Evolutionary conservation across 2,329 filamentous ascomycete species (phyloP), one percentile per base, ranked within the genome.

Genomic region (Hirsutella rhossiliensis): DNA sequence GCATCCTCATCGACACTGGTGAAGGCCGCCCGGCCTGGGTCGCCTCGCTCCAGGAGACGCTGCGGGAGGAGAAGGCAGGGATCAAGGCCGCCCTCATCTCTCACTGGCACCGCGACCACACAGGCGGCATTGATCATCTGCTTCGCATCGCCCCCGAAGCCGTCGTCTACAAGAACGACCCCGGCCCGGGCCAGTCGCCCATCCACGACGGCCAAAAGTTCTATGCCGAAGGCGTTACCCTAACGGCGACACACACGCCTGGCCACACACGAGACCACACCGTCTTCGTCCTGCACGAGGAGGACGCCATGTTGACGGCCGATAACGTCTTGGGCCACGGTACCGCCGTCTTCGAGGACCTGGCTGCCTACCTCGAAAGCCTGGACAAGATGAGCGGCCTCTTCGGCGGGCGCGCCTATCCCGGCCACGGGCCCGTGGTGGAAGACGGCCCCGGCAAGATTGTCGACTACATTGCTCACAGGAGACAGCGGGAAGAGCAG

Each of bases 41-140:
- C 37, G 62, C 71, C 0, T 73, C 76, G 0, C 64, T 98, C 31
- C 74, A 76, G 50, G 64, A 69, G 4, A 76, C 82, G 0, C 71
- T 97, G 3, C 61, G 69, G 7, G 65, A 77, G 20, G 85, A 94
- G 59, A 73, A 80, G 20, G 82, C 83, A 18, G 75, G 69, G 0
- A 68, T 97, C 20, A 69, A 77, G n/a, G 67, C 72, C 17, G 80
- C 81, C 0, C 69, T 98, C 19, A 70, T 98, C 41, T 94, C 89
- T 0, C 92, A 98, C 62, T 94, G 89, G 87, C 92, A 98, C 58
- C 75, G 68, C 37, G 92, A 98, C 57, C 92, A 98, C 58, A 74
- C 81, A 7, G 77, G 80, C 20, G 92, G 92, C 8, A 75, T 96
- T 20, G 59, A 66, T 3, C 80, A 94, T 54, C 68, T 96, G 1